phyloP scores from a whole-genome alignment of 2,329 filamentous ascomycete species.

The Fusarium sp. region DNA sequence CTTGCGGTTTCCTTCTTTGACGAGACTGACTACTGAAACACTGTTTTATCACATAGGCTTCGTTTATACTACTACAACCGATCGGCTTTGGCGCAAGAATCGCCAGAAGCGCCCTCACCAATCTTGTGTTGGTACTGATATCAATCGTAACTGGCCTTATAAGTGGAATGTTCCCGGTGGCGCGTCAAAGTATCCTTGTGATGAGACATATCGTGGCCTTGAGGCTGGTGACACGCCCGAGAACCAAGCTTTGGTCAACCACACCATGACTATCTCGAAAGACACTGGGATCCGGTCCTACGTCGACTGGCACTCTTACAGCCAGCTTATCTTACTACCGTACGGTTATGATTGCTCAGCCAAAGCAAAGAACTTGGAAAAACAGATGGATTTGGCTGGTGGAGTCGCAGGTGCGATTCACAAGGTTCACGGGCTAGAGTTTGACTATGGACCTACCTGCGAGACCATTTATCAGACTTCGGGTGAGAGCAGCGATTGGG shows the following conservation, averaged over 20 bases:
- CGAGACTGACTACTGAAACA: rapidly evolving
- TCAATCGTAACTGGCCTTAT: constrained; percentile 74
- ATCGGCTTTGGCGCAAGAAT: constrained; percentile 76
- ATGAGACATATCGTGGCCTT: constrained; percentile 63
- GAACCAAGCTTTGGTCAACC: constrained; percentile 61
- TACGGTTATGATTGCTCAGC: constrained; percentile 73
- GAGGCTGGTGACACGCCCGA: constrained; percentile 64
- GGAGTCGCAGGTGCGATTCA: constrained; percentile 66
- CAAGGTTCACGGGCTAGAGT: constrained; percentile 57
- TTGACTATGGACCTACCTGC: constrained; percentile 68
- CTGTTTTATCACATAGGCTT: constrained; percentile 60
- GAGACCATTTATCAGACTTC: constrained; percentile 72
- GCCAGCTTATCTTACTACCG: constrained; percentile 69
- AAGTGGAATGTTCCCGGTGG: constrained; percentile 66
- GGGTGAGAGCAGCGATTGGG: constrained; percentile 63
- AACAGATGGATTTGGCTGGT: constrained; percentile 64
- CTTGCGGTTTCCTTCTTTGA: rapidly evolving
- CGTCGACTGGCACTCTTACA: constrained; percentile 77
- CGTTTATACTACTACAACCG: constrained; percentile 57
- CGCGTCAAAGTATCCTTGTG: constrained; percentile 67
- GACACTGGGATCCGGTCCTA: constrained; percentile 68
- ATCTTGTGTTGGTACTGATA: constrained; percentile 66
- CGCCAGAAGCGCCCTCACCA: constrained; percentile 59
- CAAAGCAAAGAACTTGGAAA: constrained; percentile 61
- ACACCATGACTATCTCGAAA: constrained; percentile 54